Base-by-base conservation (phyloP, 2,329 filamentous ascomycete species). In the Incumbomyces delicatus region DNA sequence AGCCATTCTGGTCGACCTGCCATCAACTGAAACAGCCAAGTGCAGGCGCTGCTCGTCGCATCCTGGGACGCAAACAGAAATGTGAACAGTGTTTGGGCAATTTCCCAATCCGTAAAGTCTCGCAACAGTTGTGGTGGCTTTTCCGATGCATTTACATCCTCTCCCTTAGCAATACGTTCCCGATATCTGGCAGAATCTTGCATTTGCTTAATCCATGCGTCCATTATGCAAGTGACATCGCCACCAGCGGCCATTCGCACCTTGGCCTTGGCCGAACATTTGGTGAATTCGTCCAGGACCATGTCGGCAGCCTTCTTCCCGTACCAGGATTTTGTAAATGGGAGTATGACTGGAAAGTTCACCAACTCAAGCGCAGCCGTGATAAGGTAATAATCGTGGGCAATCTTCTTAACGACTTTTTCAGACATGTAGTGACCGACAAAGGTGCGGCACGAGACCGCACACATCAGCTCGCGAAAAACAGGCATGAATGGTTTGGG, bases 11-110 rank as follows among this genome's bases (percentile, higher is more conserved):
- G 90, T 54, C 88, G 83, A 69, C 96, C 87, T 39, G 92, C 89
- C 72, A 87, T 82, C 60, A 87, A 78, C 71, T 98, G 92, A 76
- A 95, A 95, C 54, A 96, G 71, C 88, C 92, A 96, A 44, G 89
- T 95, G 60, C 78, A 81, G 51, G 92, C 90, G 60, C 87, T 94
- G 69, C 85, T 92, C 52, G 92, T 95, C 55, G 92, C 92, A 66
- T 98, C 92, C 69, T 96, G 92, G 2, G 89, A 95, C 51, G 92
- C 90, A 68, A 96, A 96, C 51, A 96, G 76, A 74, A 96, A 95
- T 41, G 90, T 94, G 71, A 95, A 95, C 61, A 96, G 66, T 18
- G 90, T 95, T 73, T 92, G 86, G 47, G 87, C 77, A 60, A 96
- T 95, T 68, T 96, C 89, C 60, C 83, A 85, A 63, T 96, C 86